A percentile compares a stretch with the other conserved stretches of the same genome.
phyloP scores from a whole-genome alignment of 1,284 basidiomycete species.

The Dichomitus squalens region DNA sequence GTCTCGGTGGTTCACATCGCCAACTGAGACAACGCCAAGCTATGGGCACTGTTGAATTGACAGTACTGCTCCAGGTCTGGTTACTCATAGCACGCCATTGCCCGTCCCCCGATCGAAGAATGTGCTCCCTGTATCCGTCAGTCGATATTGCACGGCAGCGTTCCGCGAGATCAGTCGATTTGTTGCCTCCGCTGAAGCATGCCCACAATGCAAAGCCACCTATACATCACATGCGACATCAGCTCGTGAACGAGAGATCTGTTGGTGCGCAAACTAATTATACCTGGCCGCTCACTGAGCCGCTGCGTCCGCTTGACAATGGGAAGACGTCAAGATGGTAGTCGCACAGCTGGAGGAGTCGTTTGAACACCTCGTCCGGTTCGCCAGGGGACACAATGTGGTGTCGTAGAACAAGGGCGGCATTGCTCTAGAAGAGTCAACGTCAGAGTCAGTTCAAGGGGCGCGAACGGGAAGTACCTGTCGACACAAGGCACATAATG shows the following conservation, averaged over 20 bases:
- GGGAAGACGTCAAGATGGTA: constrained; percentile 72
- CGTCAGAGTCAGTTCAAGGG: not conserved
- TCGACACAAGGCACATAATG: constrained; percentile 53
- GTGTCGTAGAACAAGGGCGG: constrained; percentile 61
- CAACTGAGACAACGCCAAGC: too few species aligned
- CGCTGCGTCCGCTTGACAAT: constrained; percentile 70
- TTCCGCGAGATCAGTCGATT: constrained; percentile 50
- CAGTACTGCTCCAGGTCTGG: not conserved
- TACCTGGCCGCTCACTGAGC: constrained; percentile 77
- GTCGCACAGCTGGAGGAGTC: constrained; percentile 57
- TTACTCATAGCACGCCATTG: constrained; percentile 53
- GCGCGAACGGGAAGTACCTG: constrained; percentile 44
- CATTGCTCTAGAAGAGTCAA: constrained; percentile 39
- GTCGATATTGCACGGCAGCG: constrained; percentile 65
- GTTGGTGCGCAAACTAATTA: constrained; percentile 20
- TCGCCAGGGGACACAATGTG: constrained; percentile 57
- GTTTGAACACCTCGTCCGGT: constrained; percentile 58
- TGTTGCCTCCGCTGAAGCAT: constrained; percentile 38
- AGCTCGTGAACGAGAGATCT: not conserved
- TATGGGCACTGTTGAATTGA: not conserved
- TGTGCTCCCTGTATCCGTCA: constrained; percentile 60
- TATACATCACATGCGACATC: constrained; percentile 30
- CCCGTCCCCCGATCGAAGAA: constrained; percentile 76
- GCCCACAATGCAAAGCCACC: constrained; percentile 65
- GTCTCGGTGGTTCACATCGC: too few species aligned